Percentiles rank a stretch among this genome's conserved stretches.
Evolutionary conservation across 345 rosid genomes (phyloP).

Genomic region (Dimocarpus longan): DNA sequence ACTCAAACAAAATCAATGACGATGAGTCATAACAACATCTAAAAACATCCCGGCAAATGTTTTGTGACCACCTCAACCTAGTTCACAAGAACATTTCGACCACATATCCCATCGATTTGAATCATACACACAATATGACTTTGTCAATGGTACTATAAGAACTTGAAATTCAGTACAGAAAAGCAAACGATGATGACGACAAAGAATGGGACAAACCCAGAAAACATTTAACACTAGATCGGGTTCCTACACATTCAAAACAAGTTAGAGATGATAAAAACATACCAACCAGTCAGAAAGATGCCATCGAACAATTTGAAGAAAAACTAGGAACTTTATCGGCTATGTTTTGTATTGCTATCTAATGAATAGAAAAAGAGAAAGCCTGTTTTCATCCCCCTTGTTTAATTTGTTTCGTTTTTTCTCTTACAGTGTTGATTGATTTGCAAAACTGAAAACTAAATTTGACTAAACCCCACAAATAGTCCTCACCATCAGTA

Average conservation of each 20-base stretch:
- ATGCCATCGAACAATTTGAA: slow-evolving; percentile 17
- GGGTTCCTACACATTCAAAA: background rate
- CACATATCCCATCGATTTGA: background rate
- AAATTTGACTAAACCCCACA: slow-evolving; percentile 19
- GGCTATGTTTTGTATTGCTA: background rate
- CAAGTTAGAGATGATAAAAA: background rate
- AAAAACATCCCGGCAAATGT: background rate
- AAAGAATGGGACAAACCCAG: background rate
- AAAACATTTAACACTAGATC: background rate
- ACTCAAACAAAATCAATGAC: background rate
- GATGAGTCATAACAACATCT: background rate
- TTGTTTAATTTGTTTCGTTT: background rate
- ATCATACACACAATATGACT: background rate
- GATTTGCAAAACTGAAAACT: slow-evolving; percentile 1
- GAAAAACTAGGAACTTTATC: background rate
- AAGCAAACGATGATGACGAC: background rate
- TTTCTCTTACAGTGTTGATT: background rate
- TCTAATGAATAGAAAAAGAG: background rate
- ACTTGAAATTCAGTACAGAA: background rate
- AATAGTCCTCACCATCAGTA: slow-evolving; percentile 24
- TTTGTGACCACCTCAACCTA: background rate
- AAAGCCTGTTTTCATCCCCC: background rate
- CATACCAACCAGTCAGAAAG: slow-evolving; percentile 19
- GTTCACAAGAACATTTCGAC: background rate
- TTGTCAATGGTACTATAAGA: background rate